Evolutionary conservation across 2,329 filamentous ascomycete species (phyloP).

Genomic region (Lithohypha guttulata): DNA sequence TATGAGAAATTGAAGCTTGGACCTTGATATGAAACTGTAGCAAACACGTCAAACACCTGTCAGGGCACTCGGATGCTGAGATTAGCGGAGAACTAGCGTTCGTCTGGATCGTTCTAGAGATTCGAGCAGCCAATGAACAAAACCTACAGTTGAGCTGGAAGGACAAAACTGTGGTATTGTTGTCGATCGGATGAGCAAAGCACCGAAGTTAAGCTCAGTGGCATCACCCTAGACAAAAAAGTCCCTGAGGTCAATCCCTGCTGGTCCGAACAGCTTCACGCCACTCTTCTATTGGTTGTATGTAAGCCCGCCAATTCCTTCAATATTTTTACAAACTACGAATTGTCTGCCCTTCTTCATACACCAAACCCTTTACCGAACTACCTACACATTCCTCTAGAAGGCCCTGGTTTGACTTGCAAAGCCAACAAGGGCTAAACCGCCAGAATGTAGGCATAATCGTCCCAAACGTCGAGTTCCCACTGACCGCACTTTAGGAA

Average conservation of each 20-base stretch:
- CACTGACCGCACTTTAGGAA: constrained; percentile 27
- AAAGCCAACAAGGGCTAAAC: too few relatives aligned
- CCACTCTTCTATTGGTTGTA: constrained; percentile 3
- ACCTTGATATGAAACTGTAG: background rate
- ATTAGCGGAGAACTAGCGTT: background rate
- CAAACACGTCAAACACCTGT: too few relatives aligned
- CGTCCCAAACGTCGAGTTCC: background rate
- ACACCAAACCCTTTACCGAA: too few relatives aligned
- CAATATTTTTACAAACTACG: background rate
- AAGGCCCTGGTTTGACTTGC: too few relatives aligned
- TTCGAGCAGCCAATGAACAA: background rate
- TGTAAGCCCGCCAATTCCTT: background rate
- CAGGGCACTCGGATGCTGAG: too few relatives aligned
- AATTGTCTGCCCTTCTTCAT: background rate
- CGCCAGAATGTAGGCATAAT: background rate
- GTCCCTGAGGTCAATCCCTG: background rate
- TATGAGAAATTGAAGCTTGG: too few relatives aligned
- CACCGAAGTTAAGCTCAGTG: constrained; percentile 1
- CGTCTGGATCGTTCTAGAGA: background rate
- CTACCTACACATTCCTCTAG: too few relatives aligned
- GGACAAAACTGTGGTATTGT: background rate
- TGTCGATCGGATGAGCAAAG: background rate
- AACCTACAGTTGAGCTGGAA: background rate
- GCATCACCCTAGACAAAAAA: constrained; percentile 6
- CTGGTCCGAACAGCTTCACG: background rate